Evolutionary conservation across 2,329 filamentous ascomycete genomes (phyloP).

Genomic region (Cyphellophora europaea): DNA sequence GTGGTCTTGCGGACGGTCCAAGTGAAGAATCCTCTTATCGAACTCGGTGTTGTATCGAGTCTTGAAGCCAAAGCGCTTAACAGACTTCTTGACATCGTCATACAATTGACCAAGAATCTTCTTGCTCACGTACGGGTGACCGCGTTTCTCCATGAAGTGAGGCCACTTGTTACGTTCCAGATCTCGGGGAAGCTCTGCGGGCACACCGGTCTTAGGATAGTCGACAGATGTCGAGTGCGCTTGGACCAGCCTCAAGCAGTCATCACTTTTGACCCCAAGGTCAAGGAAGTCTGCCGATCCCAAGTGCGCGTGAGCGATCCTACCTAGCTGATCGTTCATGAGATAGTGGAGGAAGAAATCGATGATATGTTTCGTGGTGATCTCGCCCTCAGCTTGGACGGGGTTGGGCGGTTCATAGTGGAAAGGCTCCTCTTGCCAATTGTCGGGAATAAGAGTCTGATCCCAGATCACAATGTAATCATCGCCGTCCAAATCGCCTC

Average conservation of each 20-base stretch:
- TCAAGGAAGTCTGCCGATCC: conserved; percentile 59
- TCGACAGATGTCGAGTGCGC: conserved; percentile 90
- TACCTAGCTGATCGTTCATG: conserved; percentile 74
- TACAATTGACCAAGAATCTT: conserved; percentile 75
- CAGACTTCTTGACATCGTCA: conserved; percentile 46
- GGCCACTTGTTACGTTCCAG: conserved; percentile 61
- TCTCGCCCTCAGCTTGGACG: conserved; percentile 47
- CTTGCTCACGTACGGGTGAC: conserved; percentile 52
- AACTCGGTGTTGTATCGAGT: conserved; percentile 67
- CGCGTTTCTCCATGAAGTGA: conserved; percentile 70
- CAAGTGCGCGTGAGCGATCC: conserved; percentile 74
- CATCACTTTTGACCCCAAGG: conserved; percentile 55
- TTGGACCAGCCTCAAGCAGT: conserved; percentile 65
- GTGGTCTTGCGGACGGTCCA: conserved; percentile 46
- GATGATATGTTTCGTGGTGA: conserved; percentile 64
- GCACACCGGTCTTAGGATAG: conserved; percentile 80
- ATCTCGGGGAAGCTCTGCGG: conserved; percentile 56
- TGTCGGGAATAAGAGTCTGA: conserved; percentile 54
- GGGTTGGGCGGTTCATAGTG: conserved; percentile 56
- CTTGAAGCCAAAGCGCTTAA: conserved; percentile 58
- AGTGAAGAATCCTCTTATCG: conserved; percentile 61
- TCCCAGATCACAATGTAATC: conserved; percentile 97
- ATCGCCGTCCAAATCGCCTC: conserved; percentile 90
- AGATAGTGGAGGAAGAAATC: conserved; percentile 87
- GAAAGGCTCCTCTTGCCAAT: conserved; percentile 71